Percentiles rank a stretch among this genome's conserved stretches.
Evolutionary conservation across 768 basidiomycete genomes (phyloP).

Genomic region (Russula lepida): DNA sequence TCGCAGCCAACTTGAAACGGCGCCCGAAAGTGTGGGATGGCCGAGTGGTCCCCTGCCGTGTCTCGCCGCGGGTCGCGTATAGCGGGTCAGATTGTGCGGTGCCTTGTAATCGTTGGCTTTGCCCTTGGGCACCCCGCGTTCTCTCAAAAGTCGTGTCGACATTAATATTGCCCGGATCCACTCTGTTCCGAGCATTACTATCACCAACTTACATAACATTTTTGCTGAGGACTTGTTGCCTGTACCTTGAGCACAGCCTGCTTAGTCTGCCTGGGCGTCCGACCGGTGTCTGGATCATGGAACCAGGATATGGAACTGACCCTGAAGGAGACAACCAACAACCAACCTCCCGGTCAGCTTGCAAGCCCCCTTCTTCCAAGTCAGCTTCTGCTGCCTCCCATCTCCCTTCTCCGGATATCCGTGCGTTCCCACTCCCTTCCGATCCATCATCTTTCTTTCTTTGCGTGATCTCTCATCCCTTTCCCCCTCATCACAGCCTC

Average conservation of each 20-base stretch:
- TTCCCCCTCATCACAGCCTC: conserved; percentile 3
- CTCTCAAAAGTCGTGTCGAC: not conserved
- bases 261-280: conserved; percentile 10
- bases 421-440: conserved; percentile 12
- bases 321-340: conserved; percentile 12
- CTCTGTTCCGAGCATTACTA: conserved; percentile 5
- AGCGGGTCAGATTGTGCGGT: not conserved
- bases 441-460: conserved; percentile 7
- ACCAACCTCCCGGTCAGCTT: conserved; percentile 15
- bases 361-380: conserved; percentile 19
- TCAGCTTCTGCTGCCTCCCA: not conserved
- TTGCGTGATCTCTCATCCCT: conserved; percentile 1
- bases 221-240: not conserved
- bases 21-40: conserved; percentile 3
- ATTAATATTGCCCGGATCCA: conserved; percentile 6
- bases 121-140: not conserved
- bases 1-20: conserved; percentile 16
- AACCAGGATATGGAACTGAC: conserved; percentile 8
- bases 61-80: conserved; percentile 1
- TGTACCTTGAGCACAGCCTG: conserved; percentile 11
- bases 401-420: conserved; percentile 19
- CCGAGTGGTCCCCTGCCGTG: not conserved
- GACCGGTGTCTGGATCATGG: conserved; percentile 11
- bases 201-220: conserved; percentile 14
- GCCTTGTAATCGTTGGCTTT: no score